Conservation (phyloP, 1,284 basidiomycete species). For the Ustilago curta region DNA sequence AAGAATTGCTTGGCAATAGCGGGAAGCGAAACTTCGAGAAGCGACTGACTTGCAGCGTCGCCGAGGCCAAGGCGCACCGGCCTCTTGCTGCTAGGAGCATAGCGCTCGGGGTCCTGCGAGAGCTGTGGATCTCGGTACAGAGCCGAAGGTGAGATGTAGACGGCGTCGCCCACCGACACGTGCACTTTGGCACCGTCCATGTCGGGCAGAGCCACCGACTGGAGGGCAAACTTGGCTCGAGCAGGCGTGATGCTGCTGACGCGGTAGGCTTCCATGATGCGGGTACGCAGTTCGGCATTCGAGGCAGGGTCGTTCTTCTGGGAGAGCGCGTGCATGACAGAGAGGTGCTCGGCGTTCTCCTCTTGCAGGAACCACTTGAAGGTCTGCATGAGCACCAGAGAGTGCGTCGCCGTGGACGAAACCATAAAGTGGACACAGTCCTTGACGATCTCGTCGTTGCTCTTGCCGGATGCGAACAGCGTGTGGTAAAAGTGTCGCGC, state of each 20-base stretch:
- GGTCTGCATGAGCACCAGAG: constrained; percentile 44
- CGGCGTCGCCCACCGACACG: constrained; percentile 38
- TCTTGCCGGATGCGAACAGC: constrained; percentile 44
- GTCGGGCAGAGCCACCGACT: constrained; percentile 30
- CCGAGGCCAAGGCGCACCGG: constrained; percentile 48
- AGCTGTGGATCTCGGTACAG: constrained; percentile 46
- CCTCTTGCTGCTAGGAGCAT: constrained; percentile 16
- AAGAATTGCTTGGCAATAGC: constrained; percentile 50
- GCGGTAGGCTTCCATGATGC: constrained; percentile 49
- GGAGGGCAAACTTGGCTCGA: constrained; percentile 40
- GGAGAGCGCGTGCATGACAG: constrained; percentile 31
- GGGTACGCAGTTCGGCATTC: constrained; percentile 32
- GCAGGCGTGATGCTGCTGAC: constrained; percentile 39
- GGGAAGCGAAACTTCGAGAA: constrained; percentile 45
- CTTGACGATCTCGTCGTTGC: constrained; percentile 44
- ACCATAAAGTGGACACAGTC: constrained; percentile 49
- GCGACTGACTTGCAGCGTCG: constrained; percentile 35
- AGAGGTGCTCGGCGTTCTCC: constrained; percentile 33
- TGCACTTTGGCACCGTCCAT: constrained; percentile 29
- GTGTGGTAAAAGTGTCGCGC: constrained; percentile 49
- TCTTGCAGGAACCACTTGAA: constrained; percentile 47
- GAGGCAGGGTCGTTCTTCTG: constrained; percentile 36
- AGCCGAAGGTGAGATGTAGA: constrained; percentile 43
- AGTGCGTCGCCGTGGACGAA: constrained; percentile 43
- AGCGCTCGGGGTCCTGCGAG: constrained; percentile 32